phyloP scores from a whole-genome alignment of 768 basidiomycete genomes.

The Pleurotus sapidus region DNA sequence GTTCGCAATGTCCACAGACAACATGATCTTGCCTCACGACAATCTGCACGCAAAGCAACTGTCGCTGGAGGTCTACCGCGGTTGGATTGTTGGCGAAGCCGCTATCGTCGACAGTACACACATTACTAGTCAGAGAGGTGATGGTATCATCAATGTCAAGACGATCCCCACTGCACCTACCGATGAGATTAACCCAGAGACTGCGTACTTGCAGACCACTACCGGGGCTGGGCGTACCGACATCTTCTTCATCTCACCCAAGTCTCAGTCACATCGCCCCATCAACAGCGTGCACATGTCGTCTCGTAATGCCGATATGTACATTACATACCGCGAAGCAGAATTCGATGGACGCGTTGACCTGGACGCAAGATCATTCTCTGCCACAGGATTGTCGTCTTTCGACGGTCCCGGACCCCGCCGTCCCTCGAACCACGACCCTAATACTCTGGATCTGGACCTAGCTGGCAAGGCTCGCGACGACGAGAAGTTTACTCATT shows the following conservation, averaged over 20 bases:
- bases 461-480: background rate
- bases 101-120: slow-evolving; percentile 37
- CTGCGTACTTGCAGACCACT: slow-evolving; percentile 39
- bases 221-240: slow-evolving; percentile 56
- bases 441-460: slow-evolving; percentile 7
- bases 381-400: slow-evolving; percentile 24
- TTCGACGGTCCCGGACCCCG: slow-evolving; percentile 6
- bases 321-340: slow-evolving; percentile 52
- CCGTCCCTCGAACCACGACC: slow-evolving; percentile 9
- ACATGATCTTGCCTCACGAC: slow-evolving; percentile 45
- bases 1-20: slow-evolving; percentile 29
- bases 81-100: slow-evolving; percentile 61
- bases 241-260: slow-evolving; percentile 40
- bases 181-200: slow-evolving; percentile 27
- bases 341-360: slow-evolving; percentile 47
- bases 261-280: slow-evolving; percentile 38
- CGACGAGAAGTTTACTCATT: slow-evolving; percentile 36
- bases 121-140: slow-evolving; percentile 48
- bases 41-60: slow-evolving; percentile 37
- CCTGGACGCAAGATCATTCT: slow-evolving; percentile 39
- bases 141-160: slow-evolving; percentile 46
- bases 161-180: slow-evolving; percentile 37
- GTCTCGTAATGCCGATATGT: slow-evolving; percentile 48
- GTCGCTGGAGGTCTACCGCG: slow-evolving; percentile 45
- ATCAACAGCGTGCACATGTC: slow-evolving; percentile 48